Evolutionary conservation across 129 eudicot genomes (phyloP).

Genomic region (Gnaphalium uliginosum): DNA sequence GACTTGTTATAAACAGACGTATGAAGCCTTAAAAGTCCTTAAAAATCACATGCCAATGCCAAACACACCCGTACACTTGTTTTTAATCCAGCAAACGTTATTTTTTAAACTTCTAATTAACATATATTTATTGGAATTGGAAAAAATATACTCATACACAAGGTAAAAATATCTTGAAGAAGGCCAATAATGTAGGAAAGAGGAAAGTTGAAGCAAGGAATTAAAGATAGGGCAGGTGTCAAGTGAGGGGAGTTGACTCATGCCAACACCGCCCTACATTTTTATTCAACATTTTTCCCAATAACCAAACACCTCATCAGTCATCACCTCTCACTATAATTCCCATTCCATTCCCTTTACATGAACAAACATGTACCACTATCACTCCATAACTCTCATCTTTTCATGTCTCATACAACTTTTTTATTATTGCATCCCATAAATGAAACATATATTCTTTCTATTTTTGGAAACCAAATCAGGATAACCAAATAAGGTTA

Average conservation of each 20-base stretch:
- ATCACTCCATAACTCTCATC: not conserved
- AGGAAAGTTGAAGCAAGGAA: conserved; percentile 29
- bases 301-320: conserved; percentile 40
- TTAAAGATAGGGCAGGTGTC: conserved; percentile 45
- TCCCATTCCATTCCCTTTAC: not conserved
- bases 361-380: not conserved
- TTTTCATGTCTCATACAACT: conserved; percentile 12
- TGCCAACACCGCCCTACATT: conserved; percentile 30
- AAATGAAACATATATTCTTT: conserved; percentile 4
- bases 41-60: no score
- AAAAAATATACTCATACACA: no score
- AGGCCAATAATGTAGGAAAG: conserved; percentile 40
- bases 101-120: no score
- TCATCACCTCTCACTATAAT: conserved; percentile 21
- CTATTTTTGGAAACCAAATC: not conserved
- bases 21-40: no score
- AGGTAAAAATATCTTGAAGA: conserved; percentile 12
- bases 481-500: not conserved
- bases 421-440: not conserved
- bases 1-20: no score
- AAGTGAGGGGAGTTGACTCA: conserved; percentile 34
- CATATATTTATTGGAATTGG: no score
- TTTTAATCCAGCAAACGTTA: not conserved
- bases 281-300: conserved; percentile 25
- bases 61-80: no score